Evolutionary conservation across 305 asterid species (phyloP), one percentile per base, ranked within the genome.

Genomic region (Fraxinus baroniana): DNA sequence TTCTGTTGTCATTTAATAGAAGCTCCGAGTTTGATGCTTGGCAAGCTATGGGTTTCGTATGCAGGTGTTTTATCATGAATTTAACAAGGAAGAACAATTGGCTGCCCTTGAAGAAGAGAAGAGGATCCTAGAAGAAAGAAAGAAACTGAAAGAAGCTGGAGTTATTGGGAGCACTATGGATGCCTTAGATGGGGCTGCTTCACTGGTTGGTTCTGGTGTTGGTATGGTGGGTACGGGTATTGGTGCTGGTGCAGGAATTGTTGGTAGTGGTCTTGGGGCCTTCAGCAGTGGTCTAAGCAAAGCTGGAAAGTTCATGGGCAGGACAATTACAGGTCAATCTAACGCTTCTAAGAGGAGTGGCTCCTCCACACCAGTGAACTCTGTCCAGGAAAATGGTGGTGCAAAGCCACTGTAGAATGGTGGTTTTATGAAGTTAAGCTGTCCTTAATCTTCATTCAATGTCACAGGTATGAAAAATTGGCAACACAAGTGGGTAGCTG

Each of bases 151-250:
- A 89, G 98, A 90, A 85, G 97, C 93, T 7, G 98, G 99, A 52
- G 94, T 93, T 7, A 87, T 97, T 4, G 97, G 95, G 44, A 97
- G 99, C 90, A 93, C 99, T 5, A 89, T 94, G 97, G 99, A 97
- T 87, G 98, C 98, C 62, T 88, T 95, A n/a, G 99, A 91, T 36
- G 94, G 95, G 55, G 98, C 97, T 37, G 93, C 93, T 66, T 89
- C 92, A 4, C 0, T 92, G 4, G 94, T 96, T 36, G 91, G 89
- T 74, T 93, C 95, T 52, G 98, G 97, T 1, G 94, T 87, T 3
- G 99, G 99, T 7, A 37, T 90, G 0, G 97, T 93, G 26, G 97
- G 98, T 41, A 89, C 76, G 2, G 97, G 97, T 3, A 32, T 92
- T 8, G 90, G 91, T 10, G 87, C 91, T 10, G 95, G 95, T 33